Evolutionary conservation across 805 yeast species (phyloP), one percentile per base, ranked within the genome.

Genomic region (Myxozyma mucilagina): DNA sequence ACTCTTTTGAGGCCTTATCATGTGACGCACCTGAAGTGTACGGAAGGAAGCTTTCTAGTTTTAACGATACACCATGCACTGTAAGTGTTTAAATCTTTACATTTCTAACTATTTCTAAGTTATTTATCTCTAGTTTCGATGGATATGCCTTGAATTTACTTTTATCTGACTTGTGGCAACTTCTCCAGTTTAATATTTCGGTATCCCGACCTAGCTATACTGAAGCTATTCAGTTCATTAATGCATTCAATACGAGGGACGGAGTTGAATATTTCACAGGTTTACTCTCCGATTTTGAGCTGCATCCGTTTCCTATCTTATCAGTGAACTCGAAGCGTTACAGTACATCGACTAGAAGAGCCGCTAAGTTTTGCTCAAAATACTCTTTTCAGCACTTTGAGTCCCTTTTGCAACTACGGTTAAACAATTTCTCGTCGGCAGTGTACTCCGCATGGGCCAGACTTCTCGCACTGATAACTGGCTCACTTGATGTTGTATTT

Each of bases 381-480:
- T 38, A 8, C n/a, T 9, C 47, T 35, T n/a, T 56, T n/a, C 44
- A 55, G 16, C 16, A 29, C 13, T 29, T 36, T n/a, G 60, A 56
- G 16, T 14, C 32, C 14, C 20, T n/a, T 20, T 39, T 41, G n/a
- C 29, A 20, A 16, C 20, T 24, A 5, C 31, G 14, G 7, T 56
- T 38, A 8, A 34, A 31, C 9, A 38, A 63, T 1, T 29, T 60
- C 6, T 57, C 44, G 18, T 31, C 60, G 6, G 39, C 67, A 1
- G 52, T 57, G 10, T 54, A 65, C n/a, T 14, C 47, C 24, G 61
- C 69, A 8, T 68, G 71, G 71, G 63, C 64, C 11, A 38, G 39
- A 14, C 20, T 62, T 6, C 52, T 68, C 10, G 34, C 63, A 8
- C 24, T 54, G 4, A 13, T 61, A 1, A 34, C 43, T 29, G 66